Evolutionary conservation across 148 eudicot species (phyloP), one percentile per base, ranked within the genome.

Genomic region (Rhododendron griersonianum): DNA sequence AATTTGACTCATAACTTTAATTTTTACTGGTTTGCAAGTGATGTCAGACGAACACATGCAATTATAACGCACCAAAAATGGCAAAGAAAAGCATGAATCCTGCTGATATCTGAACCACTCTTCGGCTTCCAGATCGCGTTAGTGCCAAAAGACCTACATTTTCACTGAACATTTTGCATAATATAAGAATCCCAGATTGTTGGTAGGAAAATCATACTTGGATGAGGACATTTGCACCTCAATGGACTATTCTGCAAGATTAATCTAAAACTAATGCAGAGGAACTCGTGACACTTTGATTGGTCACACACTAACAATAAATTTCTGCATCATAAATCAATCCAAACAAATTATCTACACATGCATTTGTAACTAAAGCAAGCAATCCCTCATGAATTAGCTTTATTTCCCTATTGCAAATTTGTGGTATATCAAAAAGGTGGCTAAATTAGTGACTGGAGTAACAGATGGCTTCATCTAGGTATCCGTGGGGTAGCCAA

Each of bases 31-130:
- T 16, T 39, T 59, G 82, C 16, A 14, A 65, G 84, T 7, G 41
- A 65, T 30, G 59, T 14, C n/a, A 57, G 3, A 39, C 41, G 16
- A 44, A 25, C 33, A 71, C 41, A 30, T 30, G 74, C 16, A 25
- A 75, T 45, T 0, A 79, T 4, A 63, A 74, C 93, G n/a, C 57
- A 96, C 98, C 98, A n/a, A 96, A 84, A n/a, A 96, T 82, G 23
- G 98, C 91, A 88, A 96, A 96, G 94, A 94, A 87, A 81, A 96
- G 90, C 98, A 96, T 96, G 90, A 96, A 96, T n/a, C 71, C 74
- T 80, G 98, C 96, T 84, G 98, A 88, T 79, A 96, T 88, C 86
- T 96, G 98, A 87, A 93, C 69, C 78, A 94, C 98, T 86, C 98
- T 89, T 35, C 98, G 94, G 87, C 98, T 96, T 87, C 98, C 98